Evolutionary conservation across 2,329 filamentous ascomycete genomes (phyloP), one percentile per base, ranked within the genome.

Genomic region (Golovinomyces cichoracearum): DNA sequence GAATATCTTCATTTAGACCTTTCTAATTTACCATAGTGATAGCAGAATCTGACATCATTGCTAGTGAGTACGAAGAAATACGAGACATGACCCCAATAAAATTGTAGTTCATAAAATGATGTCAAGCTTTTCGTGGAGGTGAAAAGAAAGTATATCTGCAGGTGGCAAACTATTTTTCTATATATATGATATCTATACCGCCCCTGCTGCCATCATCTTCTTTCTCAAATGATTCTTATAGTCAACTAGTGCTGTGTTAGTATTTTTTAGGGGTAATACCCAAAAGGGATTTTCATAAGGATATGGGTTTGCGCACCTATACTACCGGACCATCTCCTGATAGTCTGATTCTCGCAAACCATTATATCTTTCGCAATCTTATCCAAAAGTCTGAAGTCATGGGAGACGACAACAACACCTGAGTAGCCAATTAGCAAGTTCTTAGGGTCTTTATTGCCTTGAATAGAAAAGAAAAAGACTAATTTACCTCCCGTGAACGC

Each of bases 201-300:
- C 37, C 13, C 47, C 35, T 3, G 35, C 47, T 5, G 47, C 47
- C 22, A 41, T 69, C 90, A 98, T 98, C 83, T 95, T 95, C 79
- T 95, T 95, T 64, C 88, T 80, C 61, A 98, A 74, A 68, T 94
- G 77, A 69, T 92, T 83, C 83, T 98, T 98, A 83, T 98, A 98
- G 52, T 85, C 78, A 57, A 79, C 47, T 48, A 23, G 33, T 9
- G n/a, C 22, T 19, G 21, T n/a, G 26, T 46, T 46, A 46, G 44
- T 12, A 22, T 46, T 21, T 4, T 19, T 23, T 21, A 13, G 17
- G 1, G 19, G 17, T 19, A 23, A 41, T 21, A 35, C 12, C n/a
- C 5, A 12, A 21, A 23, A 21, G 1, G 19, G 17, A 21, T 4
- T 10, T 23, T 21, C n/a, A 40, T 19, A 41, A 27, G 9, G 15